Evolutionary conservation across 768 basidiomycete genomes (phyloP), one percentile per base, ranked within the genome.

Genomic region (Stropharia rugosoannulata): DNA sequence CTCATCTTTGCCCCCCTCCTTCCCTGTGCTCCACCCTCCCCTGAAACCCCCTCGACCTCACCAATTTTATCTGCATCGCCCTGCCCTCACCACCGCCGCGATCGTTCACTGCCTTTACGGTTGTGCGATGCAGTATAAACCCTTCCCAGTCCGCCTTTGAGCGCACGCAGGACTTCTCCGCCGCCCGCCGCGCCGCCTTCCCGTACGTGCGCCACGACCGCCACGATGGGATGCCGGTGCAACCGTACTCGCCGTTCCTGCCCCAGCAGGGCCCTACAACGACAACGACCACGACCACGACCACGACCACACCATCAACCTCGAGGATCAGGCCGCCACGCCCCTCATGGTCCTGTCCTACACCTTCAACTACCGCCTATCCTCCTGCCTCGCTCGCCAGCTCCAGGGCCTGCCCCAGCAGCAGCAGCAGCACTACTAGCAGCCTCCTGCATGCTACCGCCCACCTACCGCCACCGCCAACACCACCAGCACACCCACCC

Each of bases 191-290:
- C 57, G 85, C 86, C 1, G 91, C 90, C 0, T 90, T 83, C 70
- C 90, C 90, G 44, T 86, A 85, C 65, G 87, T 87, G 51, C 80
- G 87, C 42, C 86, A 89, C 61, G 90, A 93, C 70, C 78, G 80
- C 55, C 78, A 80, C 49, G 79, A 81, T 60, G 68, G 62, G 41
- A 57, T 75, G 43, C 64, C 68, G 55, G 58, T 74, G 66, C 75
- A 75, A 64, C 70, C 76, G 55, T 66, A 73, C 67, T 66, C 72
- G 7, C 67, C 76, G 19, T 80, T 81, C 65, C 67, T 78, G 56
- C 70, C 70, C 27, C 72, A 70, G 52, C 75, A 78, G 58, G 47
- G n/a, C n/a, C 76, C n/a, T n/a, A n/a, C n/a, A 76, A 49, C 41
- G 76, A 75, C 64, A 74, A 75, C 64, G 78, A 79, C 38, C 80